A percentile compares a stretch with the other conserved stretches of the same genome.
Evolutionary conservation across 257 asterid genomes (phyloP).

Genomic region (Avicennia marina): DNA sequence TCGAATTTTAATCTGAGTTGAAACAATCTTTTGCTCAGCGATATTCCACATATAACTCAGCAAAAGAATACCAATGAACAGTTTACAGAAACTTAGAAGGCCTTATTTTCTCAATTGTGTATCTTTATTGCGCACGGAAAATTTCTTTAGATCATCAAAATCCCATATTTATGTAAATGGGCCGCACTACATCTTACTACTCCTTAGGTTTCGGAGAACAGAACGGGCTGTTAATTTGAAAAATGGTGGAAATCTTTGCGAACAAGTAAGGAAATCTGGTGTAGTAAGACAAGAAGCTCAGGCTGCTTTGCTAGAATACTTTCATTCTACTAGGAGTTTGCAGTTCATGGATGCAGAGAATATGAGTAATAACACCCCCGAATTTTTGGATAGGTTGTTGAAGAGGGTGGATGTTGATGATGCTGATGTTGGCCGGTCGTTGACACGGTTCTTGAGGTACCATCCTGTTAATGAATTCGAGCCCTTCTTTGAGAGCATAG

Average conservation of each 20-base stretch:
- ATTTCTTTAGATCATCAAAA: slow-evolving; percentile 21
- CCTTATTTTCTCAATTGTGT: slow-evolving; percentile 25
- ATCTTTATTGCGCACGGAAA: slow-evolving; percentile 14
- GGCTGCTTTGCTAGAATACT: slow-evolving; percentile 54
- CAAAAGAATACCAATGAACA: slow-evolving; percentile 27
- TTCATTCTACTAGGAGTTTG: slow-evolving; percentile 63
- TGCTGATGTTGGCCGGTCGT: slow-evolving; percentile 29
- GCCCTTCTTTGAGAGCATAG: slow-evolving; percentile 78
- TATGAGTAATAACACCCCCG: slow-evolving; percentile 60
- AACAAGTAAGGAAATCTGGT: slow-evolving; percentile 16
- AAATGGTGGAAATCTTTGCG: slow-evolving; percentile 6
- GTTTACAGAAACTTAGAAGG: slow-evolving; percentile 30
- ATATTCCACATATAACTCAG: background rate
- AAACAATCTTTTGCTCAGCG: background rate
- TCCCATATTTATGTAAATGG: slow-evolving; percentile 22
- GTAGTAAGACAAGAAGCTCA: slow-evolving; percentile 45
- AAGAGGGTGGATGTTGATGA: slow-evolving; percentile 25
- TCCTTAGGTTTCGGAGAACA: slow-evolving; percentile 30
- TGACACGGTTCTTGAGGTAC: slow-evolving; percentile 52
- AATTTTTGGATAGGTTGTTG: slow-evolving; percentile 41
- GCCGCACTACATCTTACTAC: slow-evolving; percentile 21
- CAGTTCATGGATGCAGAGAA: slow-evolving; percentile 59
- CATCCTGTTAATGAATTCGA: slow-evolving; percentile 82
- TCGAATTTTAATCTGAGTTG: background rate
- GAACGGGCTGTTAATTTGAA: slow-evolving; percentile 15